Evolutionary conservation across 1,284 basidiomycete genomes (phyloP), one percentile per base, ranked within the genome.

Genomic region (Ustilago sp.): DNA sequence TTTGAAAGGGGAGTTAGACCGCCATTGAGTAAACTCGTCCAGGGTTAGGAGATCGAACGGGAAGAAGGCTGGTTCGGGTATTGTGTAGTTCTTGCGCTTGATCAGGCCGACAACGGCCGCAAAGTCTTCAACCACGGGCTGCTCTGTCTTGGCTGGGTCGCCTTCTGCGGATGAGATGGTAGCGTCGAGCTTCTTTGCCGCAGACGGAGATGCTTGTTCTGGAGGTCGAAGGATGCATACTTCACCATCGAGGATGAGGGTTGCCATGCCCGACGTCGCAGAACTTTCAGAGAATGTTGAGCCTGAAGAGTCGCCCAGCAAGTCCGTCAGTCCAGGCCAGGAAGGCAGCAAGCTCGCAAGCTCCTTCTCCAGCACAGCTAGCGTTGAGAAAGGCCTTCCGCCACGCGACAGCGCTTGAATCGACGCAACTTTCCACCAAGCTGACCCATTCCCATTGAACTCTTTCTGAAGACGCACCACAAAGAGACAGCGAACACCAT

Each of bases 191-290:
- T 67, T 56, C 38, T 64, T 67, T 35, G 23, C 50, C 17, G 74
- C 74, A 7, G 52, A 48, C 7, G n/a, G n/a, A 1, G 74, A 76
- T n/a, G 65, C 74, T 35, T 61, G 36, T n/a, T 76, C 65, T 15
- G 68, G 64, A 9, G 64, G 64, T 36, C 54, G 62, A 3, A 78
- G 60, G 3, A 70, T 68, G 58, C 81, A 82, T 17, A 81, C 61
- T 50, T 82, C 81, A 34, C 81, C 81, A 51, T 82, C 81, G 4
- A 82, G 59, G 12, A 82, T 63, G n/a, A 82, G 64, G 1, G 70
- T 67, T 17, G 58, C 61, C 5, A 51, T 59, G 17, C 28, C 35
- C 19, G 32, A 17, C 7, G 7, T 5, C 2, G 12, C 2, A 8
- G 17, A 17, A 13, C 11, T 11, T 9, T 38, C 36, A 7, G 31